Evolutionary conservation across 2,329 filamentous ascomycete species (phyloP).

Genomic region (Cordyceps sp.): DNA sequence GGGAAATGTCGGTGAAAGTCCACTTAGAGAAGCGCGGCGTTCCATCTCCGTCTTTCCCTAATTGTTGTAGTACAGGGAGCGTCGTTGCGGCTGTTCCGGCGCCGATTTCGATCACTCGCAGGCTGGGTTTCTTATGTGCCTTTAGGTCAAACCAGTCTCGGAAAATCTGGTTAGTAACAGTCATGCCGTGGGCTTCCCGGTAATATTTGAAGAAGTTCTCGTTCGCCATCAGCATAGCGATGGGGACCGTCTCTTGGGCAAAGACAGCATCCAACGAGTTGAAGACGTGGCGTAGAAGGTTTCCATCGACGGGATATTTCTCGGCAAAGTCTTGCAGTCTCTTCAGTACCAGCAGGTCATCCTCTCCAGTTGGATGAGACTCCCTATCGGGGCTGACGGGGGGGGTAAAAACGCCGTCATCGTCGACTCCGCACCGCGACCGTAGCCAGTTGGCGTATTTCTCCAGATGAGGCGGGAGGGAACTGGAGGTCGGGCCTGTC

Average conservation of each 20-base stretch:
- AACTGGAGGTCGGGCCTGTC: background rate
- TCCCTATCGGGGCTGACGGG: too few relatives aligned
- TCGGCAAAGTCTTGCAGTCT: background rate
- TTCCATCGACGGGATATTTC: slow-evolving; percentile 1
- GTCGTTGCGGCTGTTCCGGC: slow-evolving; percentile 1
- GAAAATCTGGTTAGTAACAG: background rate
- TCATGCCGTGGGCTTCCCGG: background rate
- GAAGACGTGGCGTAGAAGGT: slow-evolving; percentile 1
- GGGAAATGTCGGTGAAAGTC: slow-evolving; percentile 1
- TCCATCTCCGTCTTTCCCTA: background rate
- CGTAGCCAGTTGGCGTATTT: slow-evolving; percentile 1
- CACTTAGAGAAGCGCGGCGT: slow-evolving; percentile 1
- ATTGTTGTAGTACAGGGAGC: background rate
- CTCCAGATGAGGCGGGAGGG: background rate
- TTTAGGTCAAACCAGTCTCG: slow-evolving; percentile 1
- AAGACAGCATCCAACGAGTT: background rate
- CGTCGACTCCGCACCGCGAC: background rate
- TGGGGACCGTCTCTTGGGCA: background rate
- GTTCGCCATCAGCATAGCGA: background rate
- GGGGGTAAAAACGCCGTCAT: background rate
- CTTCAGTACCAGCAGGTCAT: too few relatives aligned
- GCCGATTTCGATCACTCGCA: slow-evolving; percentile 1
- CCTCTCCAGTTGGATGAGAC: too few relatives aligned
- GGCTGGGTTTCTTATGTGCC: background rate
- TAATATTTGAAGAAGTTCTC: background rate